These are phyloP conservation scores for Brettanomyces naardenensis DNA, from an alignment of 805 yeast species.

Conservation along the genomic window DNA sequence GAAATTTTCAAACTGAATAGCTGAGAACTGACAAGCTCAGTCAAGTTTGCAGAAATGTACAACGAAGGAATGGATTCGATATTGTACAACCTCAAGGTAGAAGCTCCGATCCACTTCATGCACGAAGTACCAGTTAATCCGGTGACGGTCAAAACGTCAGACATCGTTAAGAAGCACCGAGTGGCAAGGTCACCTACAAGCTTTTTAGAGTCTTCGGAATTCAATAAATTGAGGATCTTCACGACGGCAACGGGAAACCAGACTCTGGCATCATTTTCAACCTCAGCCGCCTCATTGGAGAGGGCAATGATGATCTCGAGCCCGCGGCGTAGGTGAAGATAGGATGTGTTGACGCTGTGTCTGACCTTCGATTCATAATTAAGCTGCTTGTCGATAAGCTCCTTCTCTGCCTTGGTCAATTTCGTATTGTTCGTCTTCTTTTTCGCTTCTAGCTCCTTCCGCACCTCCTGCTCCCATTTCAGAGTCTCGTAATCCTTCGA, in stretches of 20 bases:
- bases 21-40: conserved; percentile 52
- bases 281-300: conserved; percentile 36
- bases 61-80: conserved; percentile 38
- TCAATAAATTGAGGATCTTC: conserved; percentile 37
- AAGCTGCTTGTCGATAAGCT: conserved; percentile 52
- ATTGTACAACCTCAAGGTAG: conserved; percentile 52
- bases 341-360: conserved; percentile 30
- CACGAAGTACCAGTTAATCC: conserved; percentile 38
- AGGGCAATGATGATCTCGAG: conserved; percentile 47
- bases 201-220: conserved; percentile 22
- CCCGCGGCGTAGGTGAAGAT: conserved; percentile 37
- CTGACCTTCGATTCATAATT: conserved; percentile 55
- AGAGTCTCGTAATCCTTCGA: conserved; percentile 77
- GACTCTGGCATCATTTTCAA: conserved; percentile 53
- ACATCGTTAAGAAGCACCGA: conserved; percentile 44
- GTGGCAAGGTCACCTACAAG: conserved; percentile 34
- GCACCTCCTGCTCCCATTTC: conserved; percentile 84
- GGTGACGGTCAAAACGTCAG: conserved; percentile 36
- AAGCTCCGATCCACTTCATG: conserved; percentile 55
- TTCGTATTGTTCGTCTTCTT: conserved; percentile 37
- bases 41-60: conserved; percentile 42
- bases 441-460: conserved; percentile 63
- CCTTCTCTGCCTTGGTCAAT: conserved; percentile 71
- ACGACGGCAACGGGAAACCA: conserved; percentile 73
- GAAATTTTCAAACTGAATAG: conserved; percentile 70